Percentiles rank a stretch among this genome's conserved stretches.
Evolutionary conservation across 2,329 filamentous ascomycete genomes (phyloP).

Genomic region (Colletotrichum gigasporum): DNA sequence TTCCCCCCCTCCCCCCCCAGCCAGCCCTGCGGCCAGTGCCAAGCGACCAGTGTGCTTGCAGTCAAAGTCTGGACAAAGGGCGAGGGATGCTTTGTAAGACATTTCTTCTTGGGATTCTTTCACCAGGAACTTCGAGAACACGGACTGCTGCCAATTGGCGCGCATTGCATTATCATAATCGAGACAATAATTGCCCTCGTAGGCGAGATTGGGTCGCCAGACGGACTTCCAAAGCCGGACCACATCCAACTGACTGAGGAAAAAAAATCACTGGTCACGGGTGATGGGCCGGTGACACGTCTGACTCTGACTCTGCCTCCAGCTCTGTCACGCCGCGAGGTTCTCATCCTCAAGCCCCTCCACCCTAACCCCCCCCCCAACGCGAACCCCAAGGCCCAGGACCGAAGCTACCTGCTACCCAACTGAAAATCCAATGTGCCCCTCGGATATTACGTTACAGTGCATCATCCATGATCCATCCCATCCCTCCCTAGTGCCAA

Average conservation of each 20-base stretch:
- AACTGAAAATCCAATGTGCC: neutral
- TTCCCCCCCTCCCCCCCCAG: neutral
- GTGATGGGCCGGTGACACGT: too few species aligned
- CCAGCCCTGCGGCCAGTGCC: neutral
- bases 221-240: neutral
- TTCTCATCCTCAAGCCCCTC: too few species aligned
- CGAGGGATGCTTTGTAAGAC: neutral
- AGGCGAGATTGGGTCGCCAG: neutral
- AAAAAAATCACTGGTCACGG: too few species aligned
- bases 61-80: neutral
- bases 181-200: too few species aligned
- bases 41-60: neutral
- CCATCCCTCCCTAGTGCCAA: too few species aligned
- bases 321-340: too few species aligned
- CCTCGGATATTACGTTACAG: slow-evolving; percentile 33
- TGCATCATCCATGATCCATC: slow-evolving; percentile 14
- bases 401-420: too few species aligned
- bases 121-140: too few species aligned
- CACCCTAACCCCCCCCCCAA: neutral
- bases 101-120: too few species aligned
- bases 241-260: neutral
- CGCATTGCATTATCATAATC: too few species aligned
- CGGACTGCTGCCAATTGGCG: too few species aligned
- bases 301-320: too few species aligned
- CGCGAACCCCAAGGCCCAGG: neutral